Percentiles rank a stretch among this genome's conserved stretches.
These are phyloP conservation scores for Breviolum minutum DNA, from an alignment of 73 alveolate genomes.

Conservation along the genomic window DNA sequence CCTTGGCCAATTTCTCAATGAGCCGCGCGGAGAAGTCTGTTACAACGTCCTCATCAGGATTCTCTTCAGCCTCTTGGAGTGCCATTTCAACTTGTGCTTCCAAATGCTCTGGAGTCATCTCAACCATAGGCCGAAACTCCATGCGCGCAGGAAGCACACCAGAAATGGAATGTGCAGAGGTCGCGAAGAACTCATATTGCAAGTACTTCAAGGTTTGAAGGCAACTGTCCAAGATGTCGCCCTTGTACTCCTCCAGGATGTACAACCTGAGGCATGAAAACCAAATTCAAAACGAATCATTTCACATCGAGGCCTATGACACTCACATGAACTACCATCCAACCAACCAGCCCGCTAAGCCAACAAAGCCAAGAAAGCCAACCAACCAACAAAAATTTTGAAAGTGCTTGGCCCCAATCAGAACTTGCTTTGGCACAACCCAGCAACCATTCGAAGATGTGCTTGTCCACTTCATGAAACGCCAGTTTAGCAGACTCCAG, in stretches of 20 bases:
- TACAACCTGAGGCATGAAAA: background rate
- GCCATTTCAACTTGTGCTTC: slow-evolving; percentile 94
- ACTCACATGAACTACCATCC: background rate
- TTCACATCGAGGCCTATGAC: no score
- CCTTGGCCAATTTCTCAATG: slow-evolving; percentile 92
- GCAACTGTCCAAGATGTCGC: slow-evolving; percentile 93
- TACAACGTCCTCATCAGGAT: slow-evolving; percentile 63
- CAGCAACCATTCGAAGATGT: slow-evolving; percentile 67
- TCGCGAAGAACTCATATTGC: slow-evolving; percentile 95
- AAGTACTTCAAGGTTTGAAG: slow-evolving; percentile 90
- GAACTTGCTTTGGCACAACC: background rate
- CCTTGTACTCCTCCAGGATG: slow-evolving; percentile 79
- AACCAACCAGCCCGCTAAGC: background rate
- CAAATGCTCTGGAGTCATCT: slow-evolving; percentile 95
- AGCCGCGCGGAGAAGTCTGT: slow-evolving; percentile 90
- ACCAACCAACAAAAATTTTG: no score
- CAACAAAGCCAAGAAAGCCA: no score
- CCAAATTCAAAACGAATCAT: no score
- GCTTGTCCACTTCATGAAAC: slow-evolving; percentile 89
- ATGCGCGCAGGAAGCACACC: slow-evolving; percentile 95
- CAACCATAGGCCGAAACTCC: slow-evolving; percentile 95
- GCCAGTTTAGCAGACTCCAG: slow-evolving; percentile 84
- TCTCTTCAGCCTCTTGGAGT: slow-evolving; percentile 78
- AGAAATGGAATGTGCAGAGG: slow-evolving; percentile 87
- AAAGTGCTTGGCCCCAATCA: no score